These are phyloP conservation scores for carrot (Daucus carota) DNA, from an alignment of 129 eudicot species.

Conservation along the genomic window DNA sequence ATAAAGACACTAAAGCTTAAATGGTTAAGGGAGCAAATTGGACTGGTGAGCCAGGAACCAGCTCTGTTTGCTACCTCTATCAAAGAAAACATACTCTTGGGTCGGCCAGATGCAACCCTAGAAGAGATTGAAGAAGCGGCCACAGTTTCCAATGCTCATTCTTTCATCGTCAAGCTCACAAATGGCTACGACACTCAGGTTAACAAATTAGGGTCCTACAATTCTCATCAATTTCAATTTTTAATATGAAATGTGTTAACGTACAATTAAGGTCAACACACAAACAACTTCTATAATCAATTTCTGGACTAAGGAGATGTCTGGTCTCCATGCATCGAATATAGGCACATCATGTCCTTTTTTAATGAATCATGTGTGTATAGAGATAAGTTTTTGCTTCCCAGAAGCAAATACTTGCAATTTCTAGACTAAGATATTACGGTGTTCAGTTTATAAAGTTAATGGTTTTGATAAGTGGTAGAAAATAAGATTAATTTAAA, in stretches of 20 bases:
- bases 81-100: slow-evolving; percentile 85
- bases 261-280: no score
- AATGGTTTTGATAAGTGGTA: no score
- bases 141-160: slow-evolving; percentile 86
- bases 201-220: background rate
- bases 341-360: no score
- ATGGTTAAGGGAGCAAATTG: slow-evolving; percentile 93
- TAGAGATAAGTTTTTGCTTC: background rate
- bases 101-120: slow-evolving; percentile 75
- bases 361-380: background rate
- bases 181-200: slow-evolving; percentile 75
- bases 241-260: no score
- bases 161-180: slow-evolving; percentile 77
- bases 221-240: no score
- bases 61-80: slow-evolving; percentile 61
- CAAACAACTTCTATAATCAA: background rate
- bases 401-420: background rate
- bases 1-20: slow-evolving; percentile 65
- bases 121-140: slow-evolving; percentile 86
- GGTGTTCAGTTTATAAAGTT: background rate
- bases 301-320: background rate
- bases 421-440: background rate
- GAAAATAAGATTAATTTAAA: background rate
- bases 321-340: no score
- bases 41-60: slow-evolving; percentile 68